Evolutionary conservation across 2,329 filamentous ascomycete species (phyloP).

Genomic region (Scedosporium boydii): DNA sequence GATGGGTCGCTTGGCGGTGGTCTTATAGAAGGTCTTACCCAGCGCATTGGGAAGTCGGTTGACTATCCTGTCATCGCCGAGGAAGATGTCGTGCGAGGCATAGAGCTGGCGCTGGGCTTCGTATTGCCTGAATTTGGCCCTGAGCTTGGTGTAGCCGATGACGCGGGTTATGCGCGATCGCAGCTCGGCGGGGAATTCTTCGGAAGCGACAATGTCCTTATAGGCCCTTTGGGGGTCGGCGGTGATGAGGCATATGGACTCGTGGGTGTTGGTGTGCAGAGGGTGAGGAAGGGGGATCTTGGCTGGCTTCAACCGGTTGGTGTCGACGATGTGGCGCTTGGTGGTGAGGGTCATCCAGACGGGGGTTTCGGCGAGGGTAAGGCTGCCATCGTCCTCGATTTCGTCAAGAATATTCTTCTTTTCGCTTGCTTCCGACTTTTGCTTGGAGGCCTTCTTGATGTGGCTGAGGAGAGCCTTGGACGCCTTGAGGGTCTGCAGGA

Average conservation of each 20-base stretch:
- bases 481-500: slow-evolving; percentile 46
- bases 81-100: slow-evolving; percentile 82
- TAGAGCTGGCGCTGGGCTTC: slow-evolving; percentile 78
- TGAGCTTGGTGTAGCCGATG: slow-evolving; percentile 72
- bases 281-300: slow-evolving; percentile 74
- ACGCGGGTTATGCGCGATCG: slow-evolving; percentile 63
- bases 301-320: slow-evolving; percentile 69
- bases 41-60: slow-evolving; percentile 65
- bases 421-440: slow-evolving; percentile 31
- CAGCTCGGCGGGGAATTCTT: slow-evolving; percentile 59
- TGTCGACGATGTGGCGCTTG: slow-evolving; percentile 60
- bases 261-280: slow-evolving; percentile 55
- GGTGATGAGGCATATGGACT: slow-evolving; percentile 78
- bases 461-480: slow-evolving; percentile 53
- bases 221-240: slow-evolving; percentile 73
- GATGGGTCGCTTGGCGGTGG: slow-evolving; percentile 73
- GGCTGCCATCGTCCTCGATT: slow-evolving; percentile 21
- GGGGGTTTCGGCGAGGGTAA: slow-evolving; percentile 34
- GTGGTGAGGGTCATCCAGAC: slow-evolving; percentile 56
- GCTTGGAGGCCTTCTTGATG: slow-evolving; percentile 46
- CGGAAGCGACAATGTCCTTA: slow-evolving; percentile 76
- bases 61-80: slow-evolving; percentile 82
- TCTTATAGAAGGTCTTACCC: slow-evolving; percentile 89
- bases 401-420: slow-evolving; percentile 50
- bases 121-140: slow-evolving; percentile 76